Conservation (phyloP, 768 basidiomycete species). For the Panaeolus papilionaceus region DNA sequence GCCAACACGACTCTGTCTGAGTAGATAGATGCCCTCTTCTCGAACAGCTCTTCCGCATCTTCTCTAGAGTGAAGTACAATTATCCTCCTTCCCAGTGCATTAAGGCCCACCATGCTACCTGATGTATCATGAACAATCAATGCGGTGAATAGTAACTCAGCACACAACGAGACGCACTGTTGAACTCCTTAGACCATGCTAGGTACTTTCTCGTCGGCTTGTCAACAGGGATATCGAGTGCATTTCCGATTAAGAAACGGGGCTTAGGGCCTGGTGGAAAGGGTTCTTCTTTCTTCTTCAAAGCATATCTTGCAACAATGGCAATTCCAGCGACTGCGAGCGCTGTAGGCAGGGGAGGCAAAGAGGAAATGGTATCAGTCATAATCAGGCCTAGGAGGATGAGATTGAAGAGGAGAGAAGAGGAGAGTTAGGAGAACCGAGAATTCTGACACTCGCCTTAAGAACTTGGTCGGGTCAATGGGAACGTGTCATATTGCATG, state of each 20-base stretch:
- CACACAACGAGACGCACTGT: neutral
- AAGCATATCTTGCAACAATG: neutral
- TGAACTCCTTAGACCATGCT: conserved; percentile 4
- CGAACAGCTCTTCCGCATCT: conserved; percentile 33
- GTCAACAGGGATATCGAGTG: neutral
- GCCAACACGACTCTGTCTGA: conserved; percentile 47
- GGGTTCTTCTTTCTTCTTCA: conserved; percentile 5
- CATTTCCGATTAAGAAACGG: neutral
- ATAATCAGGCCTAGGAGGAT: neutral
- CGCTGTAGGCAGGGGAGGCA: neutral
- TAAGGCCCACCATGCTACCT: neutral
- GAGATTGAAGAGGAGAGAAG: too few relatives aligned
- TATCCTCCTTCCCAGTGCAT: neutral
- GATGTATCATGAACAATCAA: neutral
- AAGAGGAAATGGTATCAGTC: neutral
- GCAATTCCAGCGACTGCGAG: neutral
- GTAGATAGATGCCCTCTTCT: conserved; percentile 54
- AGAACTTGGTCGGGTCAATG: too few relatives aligned
- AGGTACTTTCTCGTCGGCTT: neutral
- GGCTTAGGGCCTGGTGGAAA: conserved; percentile 2
- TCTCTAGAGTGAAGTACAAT: neutral
- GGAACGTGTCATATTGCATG: too few relatives aligned
- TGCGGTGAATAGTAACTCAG: neutral
- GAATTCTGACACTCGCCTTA: neutral
- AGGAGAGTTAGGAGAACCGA: neutral